Evolutionary conservation across 176 grass and related monocot species (phyloP), one percentile per base, ranked within the genome.

Genomic region (Areca catechu): DNA sequence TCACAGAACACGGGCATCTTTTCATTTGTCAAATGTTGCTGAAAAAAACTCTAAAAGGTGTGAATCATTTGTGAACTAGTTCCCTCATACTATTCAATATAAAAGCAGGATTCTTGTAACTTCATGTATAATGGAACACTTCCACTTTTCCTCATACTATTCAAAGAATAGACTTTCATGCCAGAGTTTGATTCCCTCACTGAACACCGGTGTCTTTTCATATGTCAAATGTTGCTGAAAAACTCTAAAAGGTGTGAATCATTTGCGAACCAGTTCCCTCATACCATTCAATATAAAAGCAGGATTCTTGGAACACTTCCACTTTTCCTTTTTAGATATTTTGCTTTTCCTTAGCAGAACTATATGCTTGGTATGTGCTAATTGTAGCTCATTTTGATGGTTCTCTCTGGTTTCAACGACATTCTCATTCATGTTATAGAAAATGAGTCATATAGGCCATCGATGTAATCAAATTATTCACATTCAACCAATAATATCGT

Each of bases 1-100:
- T 12, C 23, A 10, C 5, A 52, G n/a, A 67, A 34, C 9, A 1
- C 28, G 16, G 12, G 14, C 24, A 19, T 37, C 49, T 19, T 16
- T 17, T 29, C 16, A 9, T 20, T n/a, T 67, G 63, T 30, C 19
- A 67, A 15, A 10, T 29, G 16, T 20, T 21, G n/a, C 50, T 54
- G 1, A 14, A 34, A 5, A 66, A 20, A 20, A 53, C 19, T 54
- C 53, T 27, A 67, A 16, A 65, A 67, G 63, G 63, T 54, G 20
- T 3, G 5, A 20, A 21, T 20, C 28, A 3, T 30, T 25, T 50
- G 7, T 14, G 4, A 65, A 27, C 15, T 24, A 27, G 4, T 7
- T 43, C 34, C 6, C 9, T 43, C 34, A 43, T 43, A 10, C 34
- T 43, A 43, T 43, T 43, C 34, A 43, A 12, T 14, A 43, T 43